Conservation (phyloP, 2,329 filamentous ascomycete genomes). For the Intubia oerlemansii region DNA sequence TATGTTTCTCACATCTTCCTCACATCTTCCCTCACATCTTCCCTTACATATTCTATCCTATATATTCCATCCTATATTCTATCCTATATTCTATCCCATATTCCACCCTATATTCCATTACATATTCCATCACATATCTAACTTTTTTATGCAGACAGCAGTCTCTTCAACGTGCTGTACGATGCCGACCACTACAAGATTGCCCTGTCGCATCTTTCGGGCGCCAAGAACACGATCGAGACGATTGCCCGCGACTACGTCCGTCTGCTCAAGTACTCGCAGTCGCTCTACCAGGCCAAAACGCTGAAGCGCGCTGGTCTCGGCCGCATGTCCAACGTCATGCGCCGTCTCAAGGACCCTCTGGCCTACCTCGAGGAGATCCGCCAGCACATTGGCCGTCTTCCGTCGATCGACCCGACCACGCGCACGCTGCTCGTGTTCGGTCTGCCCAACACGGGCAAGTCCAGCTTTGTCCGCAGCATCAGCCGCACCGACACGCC, state of each 20-base stretch:
- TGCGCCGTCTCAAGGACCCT: slow-evolving; percentile 84
- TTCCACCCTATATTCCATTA: too few species aligned
- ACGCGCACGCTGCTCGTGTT: slow-evolving; percentile 90
- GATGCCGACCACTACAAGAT: slow-evolving; percentile 97
- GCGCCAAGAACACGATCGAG: slow-evolving; percentile 90
- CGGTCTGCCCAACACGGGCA: slow-evolving; percentile 94
- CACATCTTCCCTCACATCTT: too few species aligned
- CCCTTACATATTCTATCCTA: background rate
- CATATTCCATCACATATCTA: too few species aligned
- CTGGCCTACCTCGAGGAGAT: slow-evolving; percentile 92
- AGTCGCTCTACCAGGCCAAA: slow-evolving; percentile 96
- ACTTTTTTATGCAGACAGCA: slow-evolving; percentile 23
- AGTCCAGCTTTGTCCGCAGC: slow-evolving; percentile 84
- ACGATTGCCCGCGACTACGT: slow-evolving; percentile 93
- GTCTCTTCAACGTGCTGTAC: slow-evolving; percentile 92
- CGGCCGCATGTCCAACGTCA: slow-evolving; percentile 95
- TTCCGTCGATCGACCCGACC: slow-evolving; percentile 96
- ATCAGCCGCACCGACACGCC: slow-evolving; percentile 91
- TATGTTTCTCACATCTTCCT: too few species aligned
- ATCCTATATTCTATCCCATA: background rate
- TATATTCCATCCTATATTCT: slow-evolving; percentile 22
- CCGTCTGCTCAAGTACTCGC: slow-evolving; percentile 73
- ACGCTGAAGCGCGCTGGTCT: slow-evolving; percentile 91
- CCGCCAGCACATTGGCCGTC: slow-evolving; percentile 85
- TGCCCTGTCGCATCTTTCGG: slow-evolving; percentile 85